Evolutionary conservation across 2,329 filamentous ascomycete species (phyloP).

Genomic region (Colletotrichum plurivorum): DNA sequence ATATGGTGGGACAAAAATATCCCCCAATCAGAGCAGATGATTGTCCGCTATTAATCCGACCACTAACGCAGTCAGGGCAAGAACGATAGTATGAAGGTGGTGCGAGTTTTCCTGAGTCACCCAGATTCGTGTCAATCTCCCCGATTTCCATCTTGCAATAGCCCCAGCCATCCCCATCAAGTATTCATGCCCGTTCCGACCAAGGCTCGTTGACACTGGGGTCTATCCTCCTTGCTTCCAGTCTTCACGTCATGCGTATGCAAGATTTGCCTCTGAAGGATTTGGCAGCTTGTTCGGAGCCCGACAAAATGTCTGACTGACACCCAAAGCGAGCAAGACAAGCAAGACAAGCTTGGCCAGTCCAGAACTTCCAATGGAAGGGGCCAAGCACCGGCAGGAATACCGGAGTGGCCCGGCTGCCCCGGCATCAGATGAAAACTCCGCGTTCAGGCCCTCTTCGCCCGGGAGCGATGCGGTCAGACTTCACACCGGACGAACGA

Average conservation of each 20-base stretch:
- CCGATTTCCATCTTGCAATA: constrained; percentile 9
- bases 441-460: constrained; percentile 14
- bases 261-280: neutral
- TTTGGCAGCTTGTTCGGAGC: neutral
- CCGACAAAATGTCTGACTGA: neutral
- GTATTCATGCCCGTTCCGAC: constrained; percentile 17
- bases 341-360: constrained; percentile 4
- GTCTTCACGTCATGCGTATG: neutral
- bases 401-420: constrained; percentile 2
- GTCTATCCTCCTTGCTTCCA: neutral
- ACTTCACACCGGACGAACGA: constrained; percentile 16
- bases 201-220: neutral
- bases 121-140: constrained; percentile 17
- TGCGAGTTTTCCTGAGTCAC: neutral
- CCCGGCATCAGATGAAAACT: constrained; percentile 14
- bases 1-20: neutral
- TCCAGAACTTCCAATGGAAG: constrained; percentile 22
- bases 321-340: neutral
- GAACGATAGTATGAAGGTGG: too few relatives aligned
- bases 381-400: constrained; percentile 1
- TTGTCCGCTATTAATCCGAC: constrained; percentile 7
- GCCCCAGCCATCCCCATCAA: constrained; percentile 2
- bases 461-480: constrained; percentile 15
- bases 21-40: neutral
- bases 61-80: neutral